Base-by-base conservation (phyloP, 1,284 basidiomycete species). In the Heterobasidion occidentale region DNA sequence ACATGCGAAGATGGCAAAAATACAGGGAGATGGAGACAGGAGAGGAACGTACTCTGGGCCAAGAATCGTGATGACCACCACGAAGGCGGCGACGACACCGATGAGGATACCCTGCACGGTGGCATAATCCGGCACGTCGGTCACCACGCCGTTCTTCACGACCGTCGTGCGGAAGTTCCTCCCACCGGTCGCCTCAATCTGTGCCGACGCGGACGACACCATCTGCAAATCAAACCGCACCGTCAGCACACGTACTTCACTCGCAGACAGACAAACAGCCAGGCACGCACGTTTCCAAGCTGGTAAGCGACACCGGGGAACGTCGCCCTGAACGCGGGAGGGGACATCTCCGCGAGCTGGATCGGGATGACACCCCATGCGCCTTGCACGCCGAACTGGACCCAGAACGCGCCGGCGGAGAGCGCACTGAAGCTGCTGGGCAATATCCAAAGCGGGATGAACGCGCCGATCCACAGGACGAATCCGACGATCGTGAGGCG, bases 271-370 rank as follows among this genome's bases (percentile, higher is more conserved):
- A 46, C 55, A 46, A 52, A 52, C n/a, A n/a, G 20, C 9, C 12
- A 36, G 15, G 17, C 55, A 70, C 75, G 20, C 58, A 80, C 74
- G 67, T 90, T 90, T 57, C 90, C 88, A 46, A 93, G 67, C 66
- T 97, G 94, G 73, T 96, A 98, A 0, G 90, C 87, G 0, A 96
- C 82, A 61, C 95, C 95, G 19, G 90, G 88, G 78, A 96, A 98
- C 0, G 92, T 90, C 8, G 94, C 92, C 55, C 95, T 81, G 81
- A 97, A 98, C 0, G 92, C 93, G 0, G 94, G 86, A 0, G 94
- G 93, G 0, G 91, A 88, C 71, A 95, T 86, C 71, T 98, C 96
- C 3, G 87, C 81, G n/a, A 97, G 77, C 68, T 90, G 86, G 64
- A 94, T 91, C 2, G 91, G 91, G 62, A 92, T 87, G 11, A 90